Conservation (phyloP, 306 rosid genomes). For the Alnus rubra region DNA sequence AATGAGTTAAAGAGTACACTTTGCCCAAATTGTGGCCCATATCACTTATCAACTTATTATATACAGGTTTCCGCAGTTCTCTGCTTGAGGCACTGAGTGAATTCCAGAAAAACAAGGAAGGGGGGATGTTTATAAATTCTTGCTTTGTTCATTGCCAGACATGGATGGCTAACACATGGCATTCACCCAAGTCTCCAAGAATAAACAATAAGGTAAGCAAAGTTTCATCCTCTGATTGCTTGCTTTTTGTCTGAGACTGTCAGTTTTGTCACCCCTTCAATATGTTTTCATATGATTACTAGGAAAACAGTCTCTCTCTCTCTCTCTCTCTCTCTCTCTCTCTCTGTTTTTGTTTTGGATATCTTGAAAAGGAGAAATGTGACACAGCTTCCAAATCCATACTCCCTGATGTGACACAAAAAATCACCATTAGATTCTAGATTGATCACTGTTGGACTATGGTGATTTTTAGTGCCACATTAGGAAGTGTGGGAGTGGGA, state of each 20-base stretch:
- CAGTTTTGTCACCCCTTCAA: not conserved
- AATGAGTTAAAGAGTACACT: not conserved
- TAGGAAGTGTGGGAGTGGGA: too few species aligned
- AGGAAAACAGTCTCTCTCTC: not conserved
- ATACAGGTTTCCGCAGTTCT: constrained; percentile 76
- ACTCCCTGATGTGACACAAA: too few species aligned
- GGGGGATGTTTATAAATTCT: constrained; percentile 79
- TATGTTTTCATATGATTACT: not conserved
- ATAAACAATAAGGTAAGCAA: constrained; percentile 58
- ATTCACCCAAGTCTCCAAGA: constrained; percentile 79
- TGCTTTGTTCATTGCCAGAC: constrained; percentile 95
- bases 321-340: not conserved
- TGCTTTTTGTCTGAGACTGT: not conserved
- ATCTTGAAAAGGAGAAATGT: not conserved
- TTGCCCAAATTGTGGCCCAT: constrained; percentile 9
- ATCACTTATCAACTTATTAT: constrained; percentile 26
- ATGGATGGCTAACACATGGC: constrained; percentile 73
- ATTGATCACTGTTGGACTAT: too few species aligned
- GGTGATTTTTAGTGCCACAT: too few species aligned
- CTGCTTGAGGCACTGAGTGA: constrained; percentile 65
- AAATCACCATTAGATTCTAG: too few species aligned
- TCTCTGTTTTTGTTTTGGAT: not conserved
- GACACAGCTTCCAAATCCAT: too few species aligned
- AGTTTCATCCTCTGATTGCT: constrained; percentile 7
- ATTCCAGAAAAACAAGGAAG: constrained; percentile 54